Evolutionary conservation across 1,284 basidiomycete genomes (phyloP).

Genomic region (Cystobasidium pallidum): DNA sequence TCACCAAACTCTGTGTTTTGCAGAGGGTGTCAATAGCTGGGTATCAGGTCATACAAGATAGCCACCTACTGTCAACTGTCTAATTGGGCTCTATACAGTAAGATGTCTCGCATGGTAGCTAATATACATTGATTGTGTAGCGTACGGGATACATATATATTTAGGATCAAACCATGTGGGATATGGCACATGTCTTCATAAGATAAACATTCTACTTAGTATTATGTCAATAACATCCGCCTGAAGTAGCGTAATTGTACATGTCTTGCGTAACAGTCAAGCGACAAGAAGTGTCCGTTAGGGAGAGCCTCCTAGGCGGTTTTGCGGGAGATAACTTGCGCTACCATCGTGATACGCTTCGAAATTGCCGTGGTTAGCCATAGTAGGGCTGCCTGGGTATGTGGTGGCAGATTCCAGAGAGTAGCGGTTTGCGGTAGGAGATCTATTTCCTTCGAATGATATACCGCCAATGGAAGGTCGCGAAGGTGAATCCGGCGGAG

Average conservation of each 20-base stretch:
- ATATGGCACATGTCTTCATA: too few relatives aligned
- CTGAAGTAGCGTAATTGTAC: not conserved
- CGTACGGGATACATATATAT: too few relatives aligned
- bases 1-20: too few relatives aligned
- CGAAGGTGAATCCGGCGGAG: not conserved
- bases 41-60: too few relatives aligned
- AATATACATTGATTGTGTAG: too few relatives aligned
- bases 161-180: too few relatives aligned
- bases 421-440: not conserved
- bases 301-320: not conserved
- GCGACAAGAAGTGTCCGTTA: not conserved
- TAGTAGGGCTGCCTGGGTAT: constrained; percentile 2
- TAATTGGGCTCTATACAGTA: too few relatives aligned
- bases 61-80: too few relatives aligned
- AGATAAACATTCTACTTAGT: too few relatives aligned
- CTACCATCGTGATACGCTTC: not conserved
- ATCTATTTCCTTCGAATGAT: not conserved
- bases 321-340: not conserved
- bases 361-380: not conserved
- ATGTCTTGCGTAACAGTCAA: not conserved
- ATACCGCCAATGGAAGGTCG: constrained; percentile 12
- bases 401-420: constrained; percentile 14
- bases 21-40: too few relatives aligned
- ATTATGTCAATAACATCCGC: too few relatives aligned
- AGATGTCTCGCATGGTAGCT: too few relatives aligned